Percentiles rank a stretch among this genome's conserved stretches.
Evolutionary conservation across 768 basidiomycete genomes (phyloP).

Genomic region (Chalciporus chontae): DNA sequence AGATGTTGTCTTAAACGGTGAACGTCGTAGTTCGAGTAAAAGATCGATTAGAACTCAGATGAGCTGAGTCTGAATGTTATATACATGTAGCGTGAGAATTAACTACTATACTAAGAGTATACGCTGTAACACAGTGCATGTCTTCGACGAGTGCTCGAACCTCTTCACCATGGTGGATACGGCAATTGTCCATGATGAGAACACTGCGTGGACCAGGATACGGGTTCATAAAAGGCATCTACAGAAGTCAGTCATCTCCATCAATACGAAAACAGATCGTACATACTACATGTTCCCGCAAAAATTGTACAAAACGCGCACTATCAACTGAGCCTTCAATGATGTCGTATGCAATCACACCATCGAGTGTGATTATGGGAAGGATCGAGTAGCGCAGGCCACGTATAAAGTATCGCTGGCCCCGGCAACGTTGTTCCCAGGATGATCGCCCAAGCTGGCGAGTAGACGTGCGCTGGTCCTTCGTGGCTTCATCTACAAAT

Average conservation of each 20-base stretch:
- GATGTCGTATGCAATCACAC: slow-evolving; percentile 17
- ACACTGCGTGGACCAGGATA: slow-evolving; percentile 16
- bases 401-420: slow-evolving; percentile 7
- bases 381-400: slow-evolving; percentile 13
- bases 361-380: slow-evolving; percentile 17
- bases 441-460: not conserved
- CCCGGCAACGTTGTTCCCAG: not conserved
- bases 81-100: too few relatives aligned
- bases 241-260: too few relatives aligned
- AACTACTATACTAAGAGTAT: too few relatives aligned
- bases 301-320: slow-evolving; percentile 9
- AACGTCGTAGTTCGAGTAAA: too few relatives aligned
- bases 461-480: slow-evolving; percentile 1
- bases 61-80: too few relatives aligned
- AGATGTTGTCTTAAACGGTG: too few relatives aligned
- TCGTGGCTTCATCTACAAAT: slow-evolving; percentile 20
- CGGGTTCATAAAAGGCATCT: not conserved
- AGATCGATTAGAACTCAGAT: too few relatives aligned
- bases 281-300: slow-evolving; percentile 10
- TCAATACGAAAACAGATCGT: too few relatives aligned
- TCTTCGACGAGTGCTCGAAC: slow-evolving; percentile 17
- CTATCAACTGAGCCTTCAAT: slow-evolving; percentile 16
- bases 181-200: slow-evolving; percentile 24
- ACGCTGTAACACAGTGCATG: slow-evolving; percentile 22
- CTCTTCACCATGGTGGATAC: slow-evolving; percentile 22